These are phyloP conservation scores for Saturnispora diversa DNA, from an alignment of 805 yeast genomes.

Conservation along the genomic window DNA sequence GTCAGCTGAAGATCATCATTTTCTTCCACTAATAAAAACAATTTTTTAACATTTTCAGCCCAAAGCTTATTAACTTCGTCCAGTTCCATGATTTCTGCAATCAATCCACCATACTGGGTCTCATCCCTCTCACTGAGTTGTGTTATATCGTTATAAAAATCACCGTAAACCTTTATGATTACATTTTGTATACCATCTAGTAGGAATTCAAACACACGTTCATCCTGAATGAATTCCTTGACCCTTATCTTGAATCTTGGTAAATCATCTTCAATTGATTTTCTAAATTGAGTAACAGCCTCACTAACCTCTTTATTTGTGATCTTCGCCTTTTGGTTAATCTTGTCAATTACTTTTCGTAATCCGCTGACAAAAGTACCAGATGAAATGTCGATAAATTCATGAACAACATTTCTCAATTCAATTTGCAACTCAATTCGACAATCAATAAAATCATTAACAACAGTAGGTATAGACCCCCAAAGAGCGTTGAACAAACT, in stretches of 20 bases:
- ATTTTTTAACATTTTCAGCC: conserved; percentile 28
- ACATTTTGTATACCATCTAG: conserved; percentile 62
- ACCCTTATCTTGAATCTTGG: conserved; percentile 50
- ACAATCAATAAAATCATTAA: conserved; percentile 75
- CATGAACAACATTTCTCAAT: conserved; percentile 61
- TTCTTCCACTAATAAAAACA: conserved; percentile 21
- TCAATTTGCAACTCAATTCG: conserved; percentile 63
- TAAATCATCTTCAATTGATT: conserved; percentile 43
- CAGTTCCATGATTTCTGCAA: conserved; percentile 51
- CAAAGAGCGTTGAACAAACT: conserved; percentile 24
- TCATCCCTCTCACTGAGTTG: conserved; percentile 14
- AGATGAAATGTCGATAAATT: conserved; percentile 54
- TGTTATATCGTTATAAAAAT: conserved; percentile 32
- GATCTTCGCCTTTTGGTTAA: neutral
- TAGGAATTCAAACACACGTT: conserved; percentile 40
- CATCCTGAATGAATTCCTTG: conserved; percentile 47
- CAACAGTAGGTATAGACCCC: conserved; percentile 71
- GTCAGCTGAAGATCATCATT: conserved; percentile 1
- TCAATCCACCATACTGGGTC: conserved; percentile 23
- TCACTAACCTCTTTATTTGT: conserved; percentile 13
- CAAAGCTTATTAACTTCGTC: conserved; percentile 44
- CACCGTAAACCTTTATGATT: conserved; percentile 49
- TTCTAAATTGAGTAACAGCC: conserved; percentile 34
- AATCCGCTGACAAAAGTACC: conserved; percentile 32
- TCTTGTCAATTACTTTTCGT: neutral